phyloP scores from a whole-genome alignment of 257 asterid species.

The Primulina eburnea region DNA sequence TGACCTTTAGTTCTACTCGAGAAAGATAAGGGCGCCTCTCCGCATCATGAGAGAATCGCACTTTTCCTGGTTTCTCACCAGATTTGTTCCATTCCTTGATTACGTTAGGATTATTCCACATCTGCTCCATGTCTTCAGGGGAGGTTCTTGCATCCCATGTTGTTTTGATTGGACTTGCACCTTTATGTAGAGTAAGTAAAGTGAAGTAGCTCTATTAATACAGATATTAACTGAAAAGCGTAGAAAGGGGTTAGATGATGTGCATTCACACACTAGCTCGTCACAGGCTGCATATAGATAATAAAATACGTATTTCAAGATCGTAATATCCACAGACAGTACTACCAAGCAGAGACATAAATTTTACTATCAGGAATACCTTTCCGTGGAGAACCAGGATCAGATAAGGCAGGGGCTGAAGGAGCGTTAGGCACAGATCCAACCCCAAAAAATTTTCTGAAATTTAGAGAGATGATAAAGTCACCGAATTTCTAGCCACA shows the following conservation, averaged over 20 bases:
- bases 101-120: slow-evolving; percentile 72
- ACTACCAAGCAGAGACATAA: slow-evolving; percentile 15
- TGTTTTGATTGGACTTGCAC: slow-evolving; percentile 38
- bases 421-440: slow-evolving; percentile 36
- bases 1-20: slow-evolving; percentile 80
- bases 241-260: background rate
- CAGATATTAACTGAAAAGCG: background rate
- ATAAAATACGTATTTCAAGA: background rate
- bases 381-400: slow-evolving; percentile 38
- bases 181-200: slow-evolving; percentile 24
- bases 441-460: slow-evolving; percentile 69
- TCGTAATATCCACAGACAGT: slow-evolving; percentile 1
- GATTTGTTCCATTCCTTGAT: slow-evolving; percentile 82
- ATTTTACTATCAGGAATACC: slow-evolving; percentile 34
- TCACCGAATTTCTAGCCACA: background rate
- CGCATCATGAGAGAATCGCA: slow-evolving; percentile 67
- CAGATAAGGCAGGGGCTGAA: slow-evolving; percentile 31
- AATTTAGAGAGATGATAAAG: slow-evolving; percentile 21
- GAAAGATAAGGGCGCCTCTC: slow-evolving; percentile 82
- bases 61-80: slow-evolving; percentile 80
- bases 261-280: slow-evolving; percentile 2
- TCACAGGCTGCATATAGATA: slow-evolving; percentile 6
- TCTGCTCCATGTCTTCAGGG: slow-evolving; percentile 72
- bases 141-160: slow-evolving; percentile 94
- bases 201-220: slow-evolving; percentile 9